These are phyloP conservation scores for Trichoderma koningiopsis DNA, from an alignment of 2,329 filamentous ascomycete species.

Conservation along the genomic window DNA sequence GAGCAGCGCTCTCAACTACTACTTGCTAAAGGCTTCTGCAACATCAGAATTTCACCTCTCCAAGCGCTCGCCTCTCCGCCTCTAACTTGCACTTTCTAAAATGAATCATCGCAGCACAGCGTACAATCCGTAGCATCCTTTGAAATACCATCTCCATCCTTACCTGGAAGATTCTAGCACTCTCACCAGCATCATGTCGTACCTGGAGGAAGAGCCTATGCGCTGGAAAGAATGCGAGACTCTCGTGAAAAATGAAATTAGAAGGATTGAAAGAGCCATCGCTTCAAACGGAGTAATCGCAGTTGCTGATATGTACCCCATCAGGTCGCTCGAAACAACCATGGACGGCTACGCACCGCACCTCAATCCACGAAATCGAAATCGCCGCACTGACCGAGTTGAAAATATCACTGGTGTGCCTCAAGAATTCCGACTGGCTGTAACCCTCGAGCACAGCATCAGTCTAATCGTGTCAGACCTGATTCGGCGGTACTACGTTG, in stretches of 20 bases:
- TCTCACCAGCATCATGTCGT: neutral
- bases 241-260: fast-evolving
- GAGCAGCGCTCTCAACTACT: no score
- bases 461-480: neutral
- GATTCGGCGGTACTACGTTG: neutral
- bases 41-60: neutral
- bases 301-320: neutral
- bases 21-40: neutral
- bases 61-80: neutral
- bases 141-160: neutral
- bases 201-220: neutral
- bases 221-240: neutral
- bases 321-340: neutral
- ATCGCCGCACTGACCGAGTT: neutral
- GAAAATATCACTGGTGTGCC: neutral
- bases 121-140: neutral
- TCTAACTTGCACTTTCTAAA: neutral
- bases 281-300: neutral
- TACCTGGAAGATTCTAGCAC: neutral
- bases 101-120: neutral
- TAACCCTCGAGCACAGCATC: neutral
- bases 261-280: neutral
- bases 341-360: neutral
- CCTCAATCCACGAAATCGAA: no score
- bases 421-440: neutral